Evolutionary conservation across 2,329 filamentous ascomycete genomes (phyloP).

Genomic region (Penicillium sp.): DNA sequence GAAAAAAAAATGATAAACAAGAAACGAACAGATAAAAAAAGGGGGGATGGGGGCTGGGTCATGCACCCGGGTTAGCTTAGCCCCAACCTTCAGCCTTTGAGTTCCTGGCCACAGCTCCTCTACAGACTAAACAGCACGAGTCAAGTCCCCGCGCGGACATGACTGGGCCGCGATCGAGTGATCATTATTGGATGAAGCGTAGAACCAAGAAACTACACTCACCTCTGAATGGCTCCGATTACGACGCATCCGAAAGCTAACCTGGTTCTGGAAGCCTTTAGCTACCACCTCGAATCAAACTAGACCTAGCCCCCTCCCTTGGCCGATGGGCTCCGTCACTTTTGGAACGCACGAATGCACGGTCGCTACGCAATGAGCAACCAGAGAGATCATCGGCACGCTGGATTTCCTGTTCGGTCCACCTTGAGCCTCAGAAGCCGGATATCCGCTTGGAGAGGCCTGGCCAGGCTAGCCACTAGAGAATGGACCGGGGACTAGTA

Average conservation of each 20-base stretch:
- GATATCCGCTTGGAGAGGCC: constrained; percentile 5
- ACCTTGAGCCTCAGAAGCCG: constrained; percentile 18
- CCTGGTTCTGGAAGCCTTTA: constrained; percentile 21
- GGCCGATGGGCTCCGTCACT: not conserved
- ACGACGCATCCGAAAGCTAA: constrained; percentile 13
- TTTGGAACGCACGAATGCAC: constrained; percentile 7
- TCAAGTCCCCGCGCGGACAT: not conserved
- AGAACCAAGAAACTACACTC: not conserved
- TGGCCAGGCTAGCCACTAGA: not conserved
- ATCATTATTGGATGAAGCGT: not conserved
- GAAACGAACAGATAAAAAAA: constrained; percentile 9
- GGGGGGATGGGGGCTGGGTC: constrained; percentile 1
- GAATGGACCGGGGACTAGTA: not conserved
- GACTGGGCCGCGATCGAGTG: not conserved
- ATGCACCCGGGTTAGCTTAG: constrained; percentile 25
- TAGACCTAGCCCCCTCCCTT: not conserved
- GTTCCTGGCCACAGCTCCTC: not conserved
- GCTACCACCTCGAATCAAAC: constrained; percentile 3
- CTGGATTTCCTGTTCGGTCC: constrained; percentile 4
- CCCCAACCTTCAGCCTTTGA: constrained; percentile 22
- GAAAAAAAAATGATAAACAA: constrained; percentile 1
- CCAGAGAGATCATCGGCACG: constrained; percentile 3
- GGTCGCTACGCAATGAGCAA: constrained; percentile 12
- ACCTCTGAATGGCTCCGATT: constrained; percentile 10
- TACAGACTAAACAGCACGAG: not conserved